Evolutionary conservation across 164 flowering plant species (phyloP), one percentile per base, ranked within the genome.

Genomic region (Brasenia schreberi): DNA sequence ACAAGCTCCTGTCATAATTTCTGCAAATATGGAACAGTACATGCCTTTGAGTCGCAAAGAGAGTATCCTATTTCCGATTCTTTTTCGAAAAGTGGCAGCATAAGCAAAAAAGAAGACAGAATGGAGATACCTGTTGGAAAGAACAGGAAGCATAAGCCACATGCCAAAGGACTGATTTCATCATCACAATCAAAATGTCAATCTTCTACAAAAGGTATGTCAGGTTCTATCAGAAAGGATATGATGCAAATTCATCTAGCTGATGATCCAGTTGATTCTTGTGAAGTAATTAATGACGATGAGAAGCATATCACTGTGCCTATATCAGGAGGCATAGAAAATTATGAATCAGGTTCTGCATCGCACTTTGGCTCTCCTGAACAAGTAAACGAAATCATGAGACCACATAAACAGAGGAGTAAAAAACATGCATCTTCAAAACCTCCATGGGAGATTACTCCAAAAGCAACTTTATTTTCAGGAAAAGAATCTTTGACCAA

Each of bases 1-100:
- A 82, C 85, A n/a, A 85, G 92, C 64, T 91, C 98, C 64, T 94
- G 98, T 69, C 98, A 94, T 76, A 95, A 94, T 73, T 71, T 81
- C 66, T 94, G 98, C 63, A 94, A 94, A 73, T 89, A 80, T 77
- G 98, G 97, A 65, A 80, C 65, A 69, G 61, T 73, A 42, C 86
- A 85, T 67, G 72, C 67, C 49, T 65, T 67, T 71, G 85, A 79
- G 74, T 75, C 44, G 39, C 77, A 83, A 76, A 74, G 73, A 69
- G 75, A 74, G 68, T 64, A 10, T 49, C 76, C 86, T 11, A 4
- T 64, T 16, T 72, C 12, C 18, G 81, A 67, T 69, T 79, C 74
- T 72, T 63, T 27, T 17, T 27, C 27, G 19, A 63, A 14, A 61
- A 67, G 43, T 39, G 12, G n/a, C 71, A 23, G 10, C 43, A 17